Base-by-base conservation (phyloP, 768 basidiomycete genomes). In the Mycena kentingensis region DNA sequence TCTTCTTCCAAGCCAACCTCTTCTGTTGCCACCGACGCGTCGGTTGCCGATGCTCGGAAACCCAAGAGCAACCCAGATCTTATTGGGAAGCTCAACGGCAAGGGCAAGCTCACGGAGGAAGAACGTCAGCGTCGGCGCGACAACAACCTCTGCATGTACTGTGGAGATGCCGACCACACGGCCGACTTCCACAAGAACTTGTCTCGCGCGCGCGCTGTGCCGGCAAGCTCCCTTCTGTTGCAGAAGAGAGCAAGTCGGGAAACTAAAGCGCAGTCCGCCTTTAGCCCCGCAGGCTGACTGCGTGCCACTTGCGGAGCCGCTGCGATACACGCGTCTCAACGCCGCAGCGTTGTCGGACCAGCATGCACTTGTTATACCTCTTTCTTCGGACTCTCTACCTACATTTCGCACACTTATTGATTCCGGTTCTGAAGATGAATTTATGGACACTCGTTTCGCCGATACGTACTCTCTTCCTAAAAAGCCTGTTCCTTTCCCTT, bases 121-220 rank as follows among this genome's bases (percentile, higher is more conserved):
- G 64, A 65, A 45, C 21, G 37, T 0, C 48, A 64, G 7, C 56
- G 54, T 11, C 54, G 53, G 16, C 41, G 37, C 16, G 21, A 35
- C 11, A 45, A 63, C 5, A 53, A 52, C 34, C 51, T 66, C 13
- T 66, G 65, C 53, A 27, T 58, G 31, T 65, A 64, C 35, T 67
- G 66, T 16, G 60, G 63, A 2, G 49, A 46, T 27, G 46, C 60
- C 19, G 51, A 54, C 18, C 66, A 67, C 37, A 26, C 16, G 2
- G 42, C 56, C 12, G 25, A 49, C 4, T 32, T 32, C 31, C 31
- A 32, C 16, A 8, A 16, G 10, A 32, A 16, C 31, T 32, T 16
- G 10, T 8, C 31, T 16, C 31, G 16, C 16, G 31, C 31, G 8
- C 31, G 31, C 31, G 31, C 31, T 8, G n/a, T n/a, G 8, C 31